phyloP scores from a whole-genome alignment of 345 rosid species.

The Populus pruinosa region DNA sequence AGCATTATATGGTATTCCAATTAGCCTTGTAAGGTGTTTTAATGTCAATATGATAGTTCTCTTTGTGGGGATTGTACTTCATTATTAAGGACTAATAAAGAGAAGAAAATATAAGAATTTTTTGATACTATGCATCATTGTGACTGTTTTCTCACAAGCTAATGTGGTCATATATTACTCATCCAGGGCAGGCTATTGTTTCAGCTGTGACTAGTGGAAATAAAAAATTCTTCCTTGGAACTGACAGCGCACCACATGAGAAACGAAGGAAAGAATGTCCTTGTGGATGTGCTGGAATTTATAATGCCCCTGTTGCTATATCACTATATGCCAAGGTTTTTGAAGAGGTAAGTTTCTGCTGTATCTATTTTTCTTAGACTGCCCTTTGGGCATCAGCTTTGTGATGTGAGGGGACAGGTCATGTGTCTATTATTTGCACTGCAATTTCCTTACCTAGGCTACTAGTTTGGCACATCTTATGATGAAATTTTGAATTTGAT shows the following conservation, averaged over 20 bases:
- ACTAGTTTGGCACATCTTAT: background rate
- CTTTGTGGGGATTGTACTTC: background rate
- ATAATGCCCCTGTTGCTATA: slow-evolving; percentile 67
- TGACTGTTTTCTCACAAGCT: background rate
- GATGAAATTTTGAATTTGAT: background rate
- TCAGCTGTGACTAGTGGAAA: slow-evolving; percentile 91
- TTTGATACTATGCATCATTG: background rate
- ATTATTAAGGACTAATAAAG: background rate
- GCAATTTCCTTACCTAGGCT: background rate
- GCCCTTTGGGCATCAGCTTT: background rate
- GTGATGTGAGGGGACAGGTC: background rate
- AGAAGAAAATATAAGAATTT: background rate
- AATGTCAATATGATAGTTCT: background rate
- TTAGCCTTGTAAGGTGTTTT: background rate
- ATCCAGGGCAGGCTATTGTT: slow-evolving; percentile 77
- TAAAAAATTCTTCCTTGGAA: slow-evolving; percentile 83
- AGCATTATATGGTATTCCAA: background rate
- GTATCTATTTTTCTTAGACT: background rate
- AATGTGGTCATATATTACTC: slow-evolving; percentile 8
- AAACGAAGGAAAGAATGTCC: slow-evolving; percentile 67
- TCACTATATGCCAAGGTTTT: slow-evolving; percentile 72
- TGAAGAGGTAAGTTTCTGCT: slow-evolving; percentile 52
- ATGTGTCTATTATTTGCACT: background rate
- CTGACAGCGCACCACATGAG: slow-evolving; percentile 99
- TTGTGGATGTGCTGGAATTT: slow-evolving; percentile 93